Conservation (phyloP, 2,329 filamentous ascomycete species). For the Blumeria hordei region DNA sequence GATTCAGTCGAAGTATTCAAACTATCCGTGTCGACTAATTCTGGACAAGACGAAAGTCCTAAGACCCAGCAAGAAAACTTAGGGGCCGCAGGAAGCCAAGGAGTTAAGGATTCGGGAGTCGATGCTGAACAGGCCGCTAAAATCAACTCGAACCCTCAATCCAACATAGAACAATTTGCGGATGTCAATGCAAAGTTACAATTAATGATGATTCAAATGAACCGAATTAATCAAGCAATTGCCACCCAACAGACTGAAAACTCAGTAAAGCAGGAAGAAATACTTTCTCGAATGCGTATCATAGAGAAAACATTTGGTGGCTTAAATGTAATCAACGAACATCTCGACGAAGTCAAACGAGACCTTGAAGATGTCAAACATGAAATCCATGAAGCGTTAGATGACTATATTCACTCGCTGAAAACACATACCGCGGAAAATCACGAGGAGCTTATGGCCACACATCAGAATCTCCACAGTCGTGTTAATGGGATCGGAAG, state of each 20-base stretch:
- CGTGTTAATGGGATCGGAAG: background rate
- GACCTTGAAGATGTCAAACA: slow-evolving; percentile 32
- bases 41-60: slow-evolving; percentile 9
- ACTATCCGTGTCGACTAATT: slow-evolving; percentile 44
- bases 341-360: slow-evolving; percentile 18
- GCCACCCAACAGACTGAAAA: slow-evolving; percentile 24
- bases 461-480: background rate
- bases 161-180: slow-evolving; percentile 39
- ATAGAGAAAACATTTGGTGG: slow-evolving; percentile 19
- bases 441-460: slow-evolving; percentile 6
- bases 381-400: slow-evolving; percentile 18
- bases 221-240: slow-evolving; percentile 33
- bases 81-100: slow-evolving; percentile 5
- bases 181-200: slow-evolving; percentile 74
- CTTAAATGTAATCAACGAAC: slow-evolving; percentile 18
- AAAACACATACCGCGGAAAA: slow-evolving; percentile 8
- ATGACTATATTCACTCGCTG: slow-evolving; percentile 8
- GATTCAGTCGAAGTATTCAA: slow-evolving; percentile 92
- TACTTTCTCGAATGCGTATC: slow-evolving; percentile 4
- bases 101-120: slow-evolving; percentile 2
- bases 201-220: slow-evolving; percentile 42
- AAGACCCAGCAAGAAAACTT: background rate
- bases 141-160: slow-evolving; percentile 20
- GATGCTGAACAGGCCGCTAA: slow-evolving; percentile 3
- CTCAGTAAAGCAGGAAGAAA: slow-evolving; percentile 21